Evolutionary conservation across 371 early-diverging fungal genomes (phyloP).

Genomic region (Fennellomyces sp.): DNA sequence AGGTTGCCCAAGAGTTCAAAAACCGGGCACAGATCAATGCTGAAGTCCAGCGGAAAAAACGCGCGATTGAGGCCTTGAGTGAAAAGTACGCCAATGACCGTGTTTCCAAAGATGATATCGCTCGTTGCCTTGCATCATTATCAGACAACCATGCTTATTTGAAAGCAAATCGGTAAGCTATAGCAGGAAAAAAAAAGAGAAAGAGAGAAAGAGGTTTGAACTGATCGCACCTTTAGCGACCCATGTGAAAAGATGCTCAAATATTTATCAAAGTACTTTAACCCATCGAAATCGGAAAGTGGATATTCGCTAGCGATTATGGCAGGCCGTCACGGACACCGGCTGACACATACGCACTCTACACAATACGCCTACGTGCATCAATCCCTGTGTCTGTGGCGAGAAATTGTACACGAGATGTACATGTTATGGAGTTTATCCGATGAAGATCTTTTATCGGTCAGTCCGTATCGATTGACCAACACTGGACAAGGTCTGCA

Average conservation of each 20-base stretch:
- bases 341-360: slow-evolving; percentile 90
- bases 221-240: slow-evolving; percentile 60
- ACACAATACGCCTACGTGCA: slow-evolving; percentile 92
- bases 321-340: slow-evolving; percentile 83
- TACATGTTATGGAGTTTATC: slow-evolving; percentile 93
- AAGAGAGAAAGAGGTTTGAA: background rate
- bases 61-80: slow-evolving; percentile 83
- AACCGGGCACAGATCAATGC: slow-evolving; percentile 72
- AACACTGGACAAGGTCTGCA: slow-evolving; percentile 98
- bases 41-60: slow-evolving; percentile 89
- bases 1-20: slow-evolving; percentile 86
- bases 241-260: slow-evolving; percentile 94
- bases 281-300: slow-evolving; percentile 56
- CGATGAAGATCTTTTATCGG: slow-evolving; percentile 84
- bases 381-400: slow-evolving; percentile 93
- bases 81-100: slow-evolving; percentile 72
- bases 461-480: slow-evolving; percentile 80
- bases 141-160: slow-evolving; percentile 96
- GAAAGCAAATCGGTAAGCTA: slow-evolving; percentile 70
- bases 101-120: slow-evolving; percentile 70
- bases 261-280: slow-evolving; percentile 74
- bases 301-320: slow-evolving; percentile 85
- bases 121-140: slow-evolving; percentile 89
- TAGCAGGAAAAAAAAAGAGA: background rate
- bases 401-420: slow-evolving; percentile 95